Base-by-base conservation (phyloP, 2,329 filamentous ascomycete species). In the Talaromyces marneffei region DNA sequence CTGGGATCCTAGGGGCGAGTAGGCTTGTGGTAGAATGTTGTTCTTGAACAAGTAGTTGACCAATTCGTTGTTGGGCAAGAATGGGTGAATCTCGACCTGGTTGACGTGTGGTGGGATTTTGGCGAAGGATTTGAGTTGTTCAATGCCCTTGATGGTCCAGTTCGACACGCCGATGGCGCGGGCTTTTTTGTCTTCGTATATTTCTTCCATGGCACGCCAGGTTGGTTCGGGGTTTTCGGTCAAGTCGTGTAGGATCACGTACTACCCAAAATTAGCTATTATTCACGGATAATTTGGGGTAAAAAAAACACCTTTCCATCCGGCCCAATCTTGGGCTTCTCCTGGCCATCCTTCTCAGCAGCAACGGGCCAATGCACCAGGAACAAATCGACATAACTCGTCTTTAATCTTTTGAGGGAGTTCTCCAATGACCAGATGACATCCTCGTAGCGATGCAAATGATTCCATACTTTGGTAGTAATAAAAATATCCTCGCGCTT, bases 161-260 rank as follows among this genome's bases (percentile, higher is more conserved):
- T 93, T 94, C 69, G 87, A 90, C 14, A 94, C 86, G 57, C 90
- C 90, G 66, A 94, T 91, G 60, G 87, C 85, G 66, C 80, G 82
- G 54, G 85, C 86, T 63, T 83, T 83, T 64, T 88, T 88, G 1
- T 83, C 82, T 12, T 74, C 71, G 33, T 85, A 76, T 20, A 87
- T 68, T 48, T 83, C 83, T 71, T 86, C 82, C 80, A 92, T 85
- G 31, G 83, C 84, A 69, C 89, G 85, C 89, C 71, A 92, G 73
- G 85, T 87, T 37, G 74, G 71, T 65, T 78, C 74, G 53, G 82
- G 86, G 78, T 89, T 87, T 70, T 86, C 81, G 23, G 87, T 90
- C 62, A 88, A 77, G 35, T 80, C 80, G 72, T 87, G 80, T 71
- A 86, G 84, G 77, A 86, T 85, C 57, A 86, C 74, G 71, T 86